Evolutionary conservation across 179 eudicot genomes (phyloP), one percentile per base, ranked within the genome.

Genomic region (Drosera spatulata): DNA sequence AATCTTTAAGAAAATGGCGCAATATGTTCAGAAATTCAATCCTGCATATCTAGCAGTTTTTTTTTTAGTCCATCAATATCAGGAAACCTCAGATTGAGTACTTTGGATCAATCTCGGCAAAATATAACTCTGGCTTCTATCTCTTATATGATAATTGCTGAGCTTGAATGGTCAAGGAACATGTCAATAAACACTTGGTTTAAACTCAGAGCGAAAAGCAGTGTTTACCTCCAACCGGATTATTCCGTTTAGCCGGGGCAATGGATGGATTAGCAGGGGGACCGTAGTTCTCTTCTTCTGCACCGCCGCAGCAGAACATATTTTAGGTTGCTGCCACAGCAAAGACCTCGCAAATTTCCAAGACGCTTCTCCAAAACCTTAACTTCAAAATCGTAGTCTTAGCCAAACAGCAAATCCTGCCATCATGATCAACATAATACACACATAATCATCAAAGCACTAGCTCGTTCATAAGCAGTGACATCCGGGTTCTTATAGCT

Each of bases 261-360:
- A 86, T 68, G 52, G 65, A 65, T 64, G 85, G 88, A 68, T 79
- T 79, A 50, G 81, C 73, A 61, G 93, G 89, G 37, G 89, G 89
- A 39, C 82, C 91, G 6, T 65, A 61, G 54, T 40, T 41, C 66
- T 84, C 96, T 74, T 93, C 99, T 70, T 88, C 95, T 70, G 75
- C 77, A 14, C 86, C 99, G 69, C 95, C 90, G 54, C 96, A 88
- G 69, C 99, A 93, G 70, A 77, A 82, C 97, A 90, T 90, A 60
- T 61, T 78, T 82, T 74, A 62, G 66, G 65, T 65, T 69, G 66
- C 66, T 58, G 73, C 64, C 68, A 50, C 72, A 58, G 65, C 14
- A 59, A 39, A 22, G 33, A 22, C 33, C 33, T 22, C 33, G 33
- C 33, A 22, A 22, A 22, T 22, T 22, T 22, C 33, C 33, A 22